phyloP scores from a whole-genome alignment of 169 alveolate genomes.

The Cryptosporidium ubiquitum region DNA sequence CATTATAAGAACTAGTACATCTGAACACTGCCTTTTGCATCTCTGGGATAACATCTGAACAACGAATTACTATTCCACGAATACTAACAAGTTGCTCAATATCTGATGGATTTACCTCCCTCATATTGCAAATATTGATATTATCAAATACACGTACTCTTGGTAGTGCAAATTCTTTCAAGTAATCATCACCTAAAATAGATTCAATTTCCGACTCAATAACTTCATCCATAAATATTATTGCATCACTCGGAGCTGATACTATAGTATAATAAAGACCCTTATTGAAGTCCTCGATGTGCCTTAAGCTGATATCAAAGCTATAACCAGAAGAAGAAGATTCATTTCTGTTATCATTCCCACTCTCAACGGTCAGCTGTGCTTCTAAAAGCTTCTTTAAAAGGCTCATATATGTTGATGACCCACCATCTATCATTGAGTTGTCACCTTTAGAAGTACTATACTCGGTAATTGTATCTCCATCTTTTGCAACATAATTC shows the following conservation, averaged over 20 bases:
- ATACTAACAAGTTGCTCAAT: slow-evolving; percentile 92
- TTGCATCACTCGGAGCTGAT: slow-evolving; percentile 63
- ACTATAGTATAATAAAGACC: slow-evolving; percentile 40
- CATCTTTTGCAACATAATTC: slow-evolving; percentile 48
- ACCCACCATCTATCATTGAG: not conserved
- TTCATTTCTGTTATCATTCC: slow-evolving; percentile 3
- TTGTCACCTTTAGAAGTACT: not conserved
- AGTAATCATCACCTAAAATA: slow-evolving; percentile 51
- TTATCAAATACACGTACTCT: slow-evolving; percentile 69
- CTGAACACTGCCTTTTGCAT: slow-evolving; percentile 97
- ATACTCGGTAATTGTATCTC: slow-evolving; percentile 18
- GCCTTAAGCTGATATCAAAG: slow-evolving; percentile 69
- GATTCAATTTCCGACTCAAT: slow-evolving; percentile 53
- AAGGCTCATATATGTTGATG: slow-evolving; percentile 46
- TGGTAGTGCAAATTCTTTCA: slow-evolving; percentile 60
- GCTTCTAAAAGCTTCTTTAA: slow-evolving; percentile 54
- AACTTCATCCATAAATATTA: slow-evolving; percentile 71
- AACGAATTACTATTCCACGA: slow-evolving; percentile 95
- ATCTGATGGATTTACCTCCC: slow-evolving; percentile 88
- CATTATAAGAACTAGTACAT: slow-evolving; percentile 81
- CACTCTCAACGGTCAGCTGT: slow-evolving; percentile 43
- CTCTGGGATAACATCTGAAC: slow-evolving; percentile 96
- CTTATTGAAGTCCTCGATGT: slow-evolving; percentile 33
- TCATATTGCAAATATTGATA: slow-evolving; percentile 77
- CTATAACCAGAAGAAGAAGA: slow-evolving; percentile 6